Evolutionary conservation across 495 filamentous ascomycete genomes (phyloP).

Genomic region (Aspergillus cavernicola): DNA sequence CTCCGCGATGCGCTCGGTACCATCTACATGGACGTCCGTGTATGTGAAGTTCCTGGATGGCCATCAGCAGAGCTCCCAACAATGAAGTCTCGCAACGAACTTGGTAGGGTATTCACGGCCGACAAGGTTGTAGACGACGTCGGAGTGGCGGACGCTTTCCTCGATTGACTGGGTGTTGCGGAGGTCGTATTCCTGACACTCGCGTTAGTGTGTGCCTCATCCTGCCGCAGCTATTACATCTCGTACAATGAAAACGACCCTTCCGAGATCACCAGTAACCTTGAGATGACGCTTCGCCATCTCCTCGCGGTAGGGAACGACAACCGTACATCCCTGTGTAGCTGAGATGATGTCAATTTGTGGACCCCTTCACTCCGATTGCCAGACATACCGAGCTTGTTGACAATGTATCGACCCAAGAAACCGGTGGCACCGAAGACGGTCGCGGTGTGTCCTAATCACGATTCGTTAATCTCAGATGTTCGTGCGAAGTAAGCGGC

Average conservation of each 20-base stretch:
- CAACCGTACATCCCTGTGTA: slow-evolving; percentile 84
- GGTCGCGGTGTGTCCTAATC: slow-evolving; percentile 84
- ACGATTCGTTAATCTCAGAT: slow-evolving; percentile 24
- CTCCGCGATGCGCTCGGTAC: slow-evolving; percentile 89
- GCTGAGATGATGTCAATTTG: slow-evolving; percentile 54
- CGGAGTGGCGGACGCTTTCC: slow-evolving; percentile 92
- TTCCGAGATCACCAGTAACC: slow-evolving; percentile 86
- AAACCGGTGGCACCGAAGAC: slow-evolving; percentile 98
- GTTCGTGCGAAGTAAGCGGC: slow-evolving; percentile 12
- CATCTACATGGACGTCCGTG: slow-evolving; percentile 91
- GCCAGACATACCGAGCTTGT: slow-evolving; percentile 73
- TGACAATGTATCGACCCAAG: slow-evolving; percentile 95
- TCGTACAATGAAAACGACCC: slow-evolving; percentile 76
- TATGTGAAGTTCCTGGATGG: slow-evolving; percentile 87
- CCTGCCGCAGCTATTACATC: not conserved
- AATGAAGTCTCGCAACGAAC: slow-evolving; percentile 45
- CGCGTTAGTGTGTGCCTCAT: not conserved
- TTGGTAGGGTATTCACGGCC: slow-evolving; percentile 95
- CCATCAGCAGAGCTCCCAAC: slow-evolving; percentile 22
- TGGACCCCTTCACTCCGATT: slow-evolving; percentile 9
- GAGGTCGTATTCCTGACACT: slow-evolving; percentile 83
- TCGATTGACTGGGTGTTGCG: slow-evolving; percentile 95
- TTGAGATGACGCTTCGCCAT: slow-evolving; percentile 97
- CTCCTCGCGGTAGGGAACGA: slow-evolving; percentile 93
- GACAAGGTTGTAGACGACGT: slow-evolving; percentile 94